Conservation (phyloP, 1,139 yeast species). For the Candida sp. region DNA sequence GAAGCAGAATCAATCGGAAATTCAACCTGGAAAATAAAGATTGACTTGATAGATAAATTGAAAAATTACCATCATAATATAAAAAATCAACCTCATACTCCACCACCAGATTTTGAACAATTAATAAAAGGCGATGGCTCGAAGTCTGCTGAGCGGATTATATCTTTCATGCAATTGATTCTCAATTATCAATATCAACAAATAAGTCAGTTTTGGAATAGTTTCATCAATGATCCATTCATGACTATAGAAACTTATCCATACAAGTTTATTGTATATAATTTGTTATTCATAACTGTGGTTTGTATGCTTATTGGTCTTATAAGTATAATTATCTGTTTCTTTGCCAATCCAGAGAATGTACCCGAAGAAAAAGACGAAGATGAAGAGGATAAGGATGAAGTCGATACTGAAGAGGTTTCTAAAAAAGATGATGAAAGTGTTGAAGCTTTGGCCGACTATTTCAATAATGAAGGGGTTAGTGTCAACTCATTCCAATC, state of each 20-base stretch:
- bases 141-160: constrained; percentile 11
- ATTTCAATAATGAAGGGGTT: neutral
- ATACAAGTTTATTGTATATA: constrained; percentile 43
- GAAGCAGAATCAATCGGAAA: constrained; percentile 89
- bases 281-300: constrained; percentile 33
- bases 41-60: constrained; percentile 46
- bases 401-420: no score
- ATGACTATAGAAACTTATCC: constrained; percentile 41
- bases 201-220: constrained; percentile 26
- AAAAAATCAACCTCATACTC: constrained; percentile 25
- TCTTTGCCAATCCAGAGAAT: constrained; percentile 7
- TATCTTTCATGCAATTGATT: constrained; percentile 14
- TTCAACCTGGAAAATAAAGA: constrained; percentile 64
- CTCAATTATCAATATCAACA: constrained; percentile 16
- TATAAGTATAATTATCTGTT: constrained; percentile 27
- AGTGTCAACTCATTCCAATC: neutral
- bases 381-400: no score
- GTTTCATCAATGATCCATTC: constrained; percentile 39
- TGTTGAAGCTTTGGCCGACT: neutral
- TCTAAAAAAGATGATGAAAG: neutral
- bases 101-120: constrained; percentile 35
- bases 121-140: constrained; percentile 23
- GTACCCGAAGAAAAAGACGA: no score
- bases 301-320: constrained; percentile 38
- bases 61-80: constrained; percentile 34